phyloP scores from a whole-genome alignment of 176 grass and related monocot species.

The Oryza glaberrima region DNA sequence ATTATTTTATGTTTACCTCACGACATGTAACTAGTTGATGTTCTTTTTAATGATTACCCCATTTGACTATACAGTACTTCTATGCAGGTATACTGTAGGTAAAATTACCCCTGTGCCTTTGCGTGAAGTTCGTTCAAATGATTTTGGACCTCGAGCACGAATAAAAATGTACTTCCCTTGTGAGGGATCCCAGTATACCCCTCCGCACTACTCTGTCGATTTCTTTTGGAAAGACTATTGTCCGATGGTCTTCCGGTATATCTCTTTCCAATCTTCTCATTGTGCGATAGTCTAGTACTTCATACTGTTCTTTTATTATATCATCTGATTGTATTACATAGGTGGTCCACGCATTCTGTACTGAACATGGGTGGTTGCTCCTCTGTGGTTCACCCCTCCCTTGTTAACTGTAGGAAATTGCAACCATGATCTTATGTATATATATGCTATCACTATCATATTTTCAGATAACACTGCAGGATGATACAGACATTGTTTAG shows the following conservation, averaged over 20 bases:
- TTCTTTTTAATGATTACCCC: background rate
- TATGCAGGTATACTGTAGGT: conserved; percentile 89
- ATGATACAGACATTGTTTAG: conserved; percentile 5
- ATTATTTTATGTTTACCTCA: background rate
- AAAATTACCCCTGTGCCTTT: conserved; percentile 98
- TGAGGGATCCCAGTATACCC: conserved; percentile 92
- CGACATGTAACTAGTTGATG: background rate
- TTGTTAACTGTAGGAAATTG: background rate
- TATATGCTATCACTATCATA: background rate
- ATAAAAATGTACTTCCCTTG: conserved; percentile 92
- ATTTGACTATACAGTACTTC: conserved; percentile 7
- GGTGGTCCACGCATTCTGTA: background rate
- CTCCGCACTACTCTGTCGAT: conserved; percentile 86
- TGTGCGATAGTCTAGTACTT: conserved; percentile 14
- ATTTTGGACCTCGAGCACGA: conserved; percentile 89
- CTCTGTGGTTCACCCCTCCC: conserved; percentile 1
- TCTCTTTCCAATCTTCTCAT: conserved; percentile 31
- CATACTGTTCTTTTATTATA: background rate
- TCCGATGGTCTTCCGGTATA: conserved; percentile 94
- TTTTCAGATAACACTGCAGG: conserved; percentile 5
- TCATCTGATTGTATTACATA: conserved; percentile 15
- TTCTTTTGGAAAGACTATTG: conserved; percentile 99
- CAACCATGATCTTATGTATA: background rate
- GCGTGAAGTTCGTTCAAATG: conserved; percentile 94
- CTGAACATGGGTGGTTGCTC: conserved; percentile 10